Percentiles rank a stretch among this genome's conserved stretches.
Evolutionary conservation across 1,284 basidiomycete species (phyloP).

Genomic region (Porphyrellus sp.): DNA sequence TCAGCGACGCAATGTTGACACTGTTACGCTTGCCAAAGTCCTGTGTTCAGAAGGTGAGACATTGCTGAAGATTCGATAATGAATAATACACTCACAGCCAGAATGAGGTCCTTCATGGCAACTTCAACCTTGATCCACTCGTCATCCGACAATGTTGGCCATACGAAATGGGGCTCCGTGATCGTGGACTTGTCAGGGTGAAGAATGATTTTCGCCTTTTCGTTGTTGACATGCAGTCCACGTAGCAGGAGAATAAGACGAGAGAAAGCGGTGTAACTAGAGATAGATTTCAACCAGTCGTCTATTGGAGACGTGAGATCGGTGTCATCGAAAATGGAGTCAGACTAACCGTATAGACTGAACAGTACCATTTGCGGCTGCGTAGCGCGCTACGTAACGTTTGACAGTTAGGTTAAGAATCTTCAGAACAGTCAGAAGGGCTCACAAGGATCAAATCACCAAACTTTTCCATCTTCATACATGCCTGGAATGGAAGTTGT

Average conservation of each 20-base stretch:
- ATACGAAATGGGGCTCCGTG: constrained; percentile 97
- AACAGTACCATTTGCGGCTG: constrained; percentile 99
- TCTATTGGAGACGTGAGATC: constrained; percentile 44
- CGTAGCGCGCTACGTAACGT: constrained; percentile 68
- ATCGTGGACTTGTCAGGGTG: constrained; percentile 93
- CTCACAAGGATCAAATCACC: constrained; percentile 90
- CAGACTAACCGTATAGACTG: constrained; percentile 80
- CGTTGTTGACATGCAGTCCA: constrained; percentile 98
- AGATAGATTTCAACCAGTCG: constrained; percentile 99
- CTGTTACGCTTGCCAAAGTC: constrained; percentile 99
- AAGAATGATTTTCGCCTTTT: constrained; percentile 95
- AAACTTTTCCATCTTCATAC: constrained; percentile 99
- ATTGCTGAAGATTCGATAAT: not conserved
- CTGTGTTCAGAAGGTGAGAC: constrained; percentile 35
- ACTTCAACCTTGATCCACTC: constrained; percentile 99
- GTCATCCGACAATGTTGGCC: constrained; percentile 93
- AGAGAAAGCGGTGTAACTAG: constrained; percentile 98
- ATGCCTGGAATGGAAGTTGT: constrained; percentile 98
- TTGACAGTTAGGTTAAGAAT: constrained; percentile 3
- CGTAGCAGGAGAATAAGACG: constrained; percentile 93
- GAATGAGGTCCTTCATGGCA: constrained; percentile 90
- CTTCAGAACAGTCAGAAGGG: not conserved
- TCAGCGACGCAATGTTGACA: constrained; percentile 97
- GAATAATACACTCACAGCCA: constrained; percentile 53
- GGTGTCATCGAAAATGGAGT: not conserved